Percentiles rank a stretch among this genome's conserved stretches.
Evolutionary conservation across 23 red algal genomes (phyloP).

Genomic region (Gracilaria vermiculophylla): DNA sequence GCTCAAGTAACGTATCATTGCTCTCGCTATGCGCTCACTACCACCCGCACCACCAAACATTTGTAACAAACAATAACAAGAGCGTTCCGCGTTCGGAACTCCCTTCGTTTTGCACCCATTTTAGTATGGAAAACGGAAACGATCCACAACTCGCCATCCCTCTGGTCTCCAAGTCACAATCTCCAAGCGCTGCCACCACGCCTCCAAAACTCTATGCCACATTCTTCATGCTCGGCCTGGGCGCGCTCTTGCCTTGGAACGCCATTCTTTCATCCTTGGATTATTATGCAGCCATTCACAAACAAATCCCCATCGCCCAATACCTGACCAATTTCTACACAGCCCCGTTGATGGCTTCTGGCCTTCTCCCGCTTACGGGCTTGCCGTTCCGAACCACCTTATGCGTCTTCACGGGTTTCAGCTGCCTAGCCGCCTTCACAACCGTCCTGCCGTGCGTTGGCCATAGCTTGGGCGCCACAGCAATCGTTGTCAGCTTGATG

Average conservation of each 20-base stretch:
- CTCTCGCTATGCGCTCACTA: too few relatives aligned
- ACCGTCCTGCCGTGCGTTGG: not conserved
- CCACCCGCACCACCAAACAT: too few relatives aligned
- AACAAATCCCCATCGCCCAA: constrained; percentile 20
- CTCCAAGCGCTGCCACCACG: not conserved
- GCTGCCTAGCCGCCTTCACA: not conserved
- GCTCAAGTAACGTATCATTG: too few relatives aligned
- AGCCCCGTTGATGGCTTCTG: constrained; percentile 32
- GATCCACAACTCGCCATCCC: too few relatives aligned
- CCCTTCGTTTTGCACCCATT: too few relatives aligned
- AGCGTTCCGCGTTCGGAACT: too few relatives aligned
- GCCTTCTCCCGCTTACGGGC: constrained; percentile 1
- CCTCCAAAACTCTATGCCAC: not conserved
- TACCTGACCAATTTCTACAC: constrained; percentile 49
- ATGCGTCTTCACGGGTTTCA: not conserved
- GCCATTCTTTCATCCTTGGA: constrained; percentile 37
- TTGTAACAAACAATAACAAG: too few relatives aligned
- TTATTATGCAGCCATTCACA: constrained; percentile 16
- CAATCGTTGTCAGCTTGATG: not conserved
- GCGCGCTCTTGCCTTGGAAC: constrained; percentile 35
- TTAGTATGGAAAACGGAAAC: too few relatives aligned
- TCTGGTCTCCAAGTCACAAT: not conserved
- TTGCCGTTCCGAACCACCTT: not conserved
- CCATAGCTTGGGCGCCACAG: not conserved
- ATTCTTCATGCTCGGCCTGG: constrained; percentile 58